These are phyloP conservation scores for Russula olivacea DNA, from an alignment of 768 basidiomycete genomes.

Conservation along the genomic window DNA sequence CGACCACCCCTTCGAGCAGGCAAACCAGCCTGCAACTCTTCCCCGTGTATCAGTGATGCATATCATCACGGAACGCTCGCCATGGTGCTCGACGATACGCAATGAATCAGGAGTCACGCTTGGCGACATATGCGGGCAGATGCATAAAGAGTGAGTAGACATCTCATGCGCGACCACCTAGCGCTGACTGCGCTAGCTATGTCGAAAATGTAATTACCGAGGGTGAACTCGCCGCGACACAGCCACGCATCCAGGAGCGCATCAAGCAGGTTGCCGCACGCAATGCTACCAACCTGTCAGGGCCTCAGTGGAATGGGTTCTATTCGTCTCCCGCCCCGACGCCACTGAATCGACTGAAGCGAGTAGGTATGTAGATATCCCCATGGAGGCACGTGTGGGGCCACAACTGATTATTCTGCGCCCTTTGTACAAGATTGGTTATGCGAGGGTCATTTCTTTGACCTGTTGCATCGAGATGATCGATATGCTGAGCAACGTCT, in stretches of 20 bases:
- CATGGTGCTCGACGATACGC: slow-evolving; percentile 74
- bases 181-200: slow-evolving; percentile 43
- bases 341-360: slow-evolving; percentile 46
- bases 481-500: slow-evolving; percentile 52
- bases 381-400: background rate
- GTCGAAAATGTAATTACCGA: slow-evolving; percentile 63
- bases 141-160: slow-evolving; percentile 66
- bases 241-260: slow-evolving; percentile 62
- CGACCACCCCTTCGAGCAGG: slow-evolving; percentile 46
- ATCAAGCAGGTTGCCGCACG: slow-evolving; percentile 57
- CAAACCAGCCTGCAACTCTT: slow-evolving; percentile 37
- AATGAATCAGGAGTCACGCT: slow-evolving; percentile 72
- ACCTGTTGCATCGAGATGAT: slow-evolving; percentile 56
- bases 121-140: slow-evolving; percentile 61
- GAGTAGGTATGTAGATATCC: slow-evolving; percentile 48
- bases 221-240: slow-evolving; percentile 53
- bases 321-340: slow-evolving; percentile 44
- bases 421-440: slow-evolving; percentile 58
- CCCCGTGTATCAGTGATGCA: slow-evolving; percentile 36
- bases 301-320: slow-evolving; percentile 36
- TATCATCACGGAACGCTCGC: slow-evolving; percentile 44
- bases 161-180: slow-evolving; percentile 6
- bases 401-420: background rate
- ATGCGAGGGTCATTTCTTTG: slow-evolving; percentile 65
- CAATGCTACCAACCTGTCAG: slow-evolving; percentile 27